Base-by-base conservation (phyloP, 23 red algal genomes). In the Chondrus crispus region DNA sequence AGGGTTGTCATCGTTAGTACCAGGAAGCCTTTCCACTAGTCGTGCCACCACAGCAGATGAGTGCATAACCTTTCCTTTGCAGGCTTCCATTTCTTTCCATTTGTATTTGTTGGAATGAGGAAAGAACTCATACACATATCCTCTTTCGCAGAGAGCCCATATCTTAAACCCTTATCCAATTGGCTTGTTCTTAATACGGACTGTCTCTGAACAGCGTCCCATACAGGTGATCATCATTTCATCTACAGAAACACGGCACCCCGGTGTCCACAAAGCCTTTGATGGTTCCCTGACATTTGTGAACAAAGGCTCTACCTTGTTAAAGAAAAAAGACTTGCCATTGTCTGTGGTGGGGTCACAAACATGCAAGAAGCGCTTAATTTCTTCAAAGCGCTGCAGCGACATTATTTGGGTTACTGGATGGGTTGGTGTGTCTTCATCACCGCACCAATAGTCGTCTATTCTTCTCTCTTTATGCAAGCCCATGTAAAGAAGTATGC, bases 151-250 rank as follows among this genome's bases (percentile, higher is more conserved):
- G n/a, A 40, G 28, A 43, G 71, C 37, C 71, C 71, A 76, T 8
- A 76, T 8, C 39, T 76, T 76, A 48, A 76, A 76, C 71, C 71
- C 71, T 8, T n/a, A 76, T 26, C 71, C 71, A 26, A 76, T 42
- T 24, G 71, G 71, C 71, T 76, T 76, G 39, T 46, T 76, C 24
- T 38, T 24, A 26, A 76, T 76, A n/a, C 6, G 39, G 4, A 76
- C 44, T 76, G 71, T 76, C 39, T 76, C 71, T n/a, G 28, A 42
- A 38, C 28, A 46, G 11, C 28, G 37, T 8, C 71, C 71, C n/a
- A 37, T 40, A 38, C 43, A 40, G 11, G 43, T 76, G 30, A 42
- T 38, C 71, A 76, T 76, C 71, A 76, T 76, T 38, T 76, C 44
- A 22, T 76, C 71, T 28, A 38, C 71, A 48, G 13, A 16, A 28